Evolutionary conservation across 2,329 filamentous ascomycete genomes (phyloP).

Genomic region (Talaromyces sp.): DNA sequence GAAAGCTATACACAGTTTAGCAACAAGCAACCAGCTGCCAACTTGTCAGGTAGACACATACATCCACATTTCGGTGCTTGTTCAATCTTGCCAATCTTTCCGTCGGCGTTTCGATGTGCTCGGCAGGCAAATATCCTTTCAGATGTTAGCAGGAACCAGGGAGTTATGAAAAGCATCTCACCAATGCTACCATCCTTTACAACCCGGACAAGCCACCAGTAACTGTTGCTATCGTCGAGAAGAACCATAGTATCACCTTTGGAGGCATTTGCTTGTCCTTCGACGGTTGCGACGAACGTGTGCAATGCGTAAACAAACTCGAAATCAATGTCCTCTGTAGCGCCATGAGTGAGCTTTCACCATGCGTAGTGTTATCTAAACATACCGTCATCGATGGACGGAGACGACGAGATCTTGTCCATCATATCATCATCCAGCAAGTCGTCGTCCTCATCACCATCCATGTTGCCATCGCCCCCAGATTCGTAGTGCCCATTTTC

Average conservation of each 20-base stretch:
- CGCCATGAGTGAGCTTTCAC: constrained; percentile 16
- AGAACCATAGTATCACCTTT: constrained; percentile 99
- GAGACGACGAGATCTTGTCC: constrained; percentile 98
- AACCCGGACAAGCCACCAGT: constrained; percentile 97
- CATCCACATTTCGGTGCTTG: constrained; percentile 97
- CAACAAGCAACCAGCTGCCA: not conserved
- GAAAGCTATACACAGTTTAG: constrained; percentile 46
- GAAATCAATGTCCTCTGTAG: constrained; percentile 97
- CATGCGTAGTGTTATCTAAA: constrained; percentile 26
- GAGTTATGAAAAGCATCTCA: constrained; percentile 43
- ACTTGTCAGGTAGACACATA: constrained; percentile 42
- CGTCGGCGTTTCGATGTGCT: constrained; percentile 97
- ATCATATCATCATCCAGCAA: constrained; percentile 88
- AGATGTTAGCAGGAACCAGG: constrained; percentile 15
- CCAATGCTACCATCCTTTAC: constrained; percentile 96
- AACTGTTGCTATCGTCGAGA: constrained; percentile 97
- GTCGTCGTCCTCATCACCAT: constrained; percentile 58
- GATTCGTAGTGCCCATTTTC: constrained; percentile 11
- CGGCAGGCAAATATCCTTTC: constrained; percentile 85
- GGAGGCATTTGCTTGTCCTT: constrained; percentile 95
- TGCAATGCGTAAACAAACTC: constrained; percentile 98
- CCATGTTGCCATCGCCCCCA: constrained; percentile 42
- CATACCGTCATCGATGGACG: constrained; percentile 98
- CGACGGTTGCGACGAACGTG: constrained; percentile 95
- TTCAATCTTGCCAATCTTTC: constrained; percentile 89